Evolutionary conservation across 805 yeast genomes (phyloP).

Genomic region (Millerago galiae): DNA sequence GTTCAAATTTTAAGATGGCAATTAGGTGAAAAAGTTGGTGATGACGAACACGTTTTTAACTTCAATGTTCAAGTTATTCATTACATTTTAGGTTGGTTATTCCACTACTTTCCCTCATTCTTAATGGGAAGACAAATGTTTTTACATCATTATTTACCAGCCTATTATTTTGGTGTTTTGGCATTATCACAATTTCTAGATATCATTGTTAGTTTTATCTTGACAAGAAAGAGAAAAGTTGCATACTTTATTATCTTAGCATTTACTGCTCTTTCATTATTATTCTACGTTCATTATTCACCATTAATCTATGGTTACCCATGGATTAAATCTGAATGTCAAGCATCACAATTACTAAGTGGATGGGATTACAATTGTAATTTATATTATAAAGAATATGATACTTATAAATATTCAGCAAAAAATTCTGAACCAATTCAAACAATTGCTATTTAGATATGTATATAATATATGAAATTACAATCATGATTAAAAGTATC

Average conservation of each 20-base stretch:
- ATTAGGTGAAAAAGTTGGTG: constrained; percentile 42
- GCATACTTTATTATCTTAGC: constrained; percentile 40
- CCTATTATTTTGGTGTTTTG: constrained; percentile 80
- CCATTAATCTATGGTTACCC: constrained; percentile 72
- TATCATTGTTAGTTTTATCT: constrained; percentile 38
- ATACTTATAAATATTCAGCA: constrained; percentile 1
- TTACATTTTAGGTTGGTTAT: constrained; percentile 61
- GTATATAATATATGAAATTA: too few species aligned
- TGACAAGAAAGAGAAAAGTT: constrained; percentile 35
- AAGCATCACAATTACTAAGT: constrained; percentile 46
- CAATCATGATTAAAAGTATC: too few species aligned
- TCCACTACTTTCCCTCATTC: constrained; percentile 71
- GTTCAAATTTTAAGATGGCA: constrained; percentile 58
- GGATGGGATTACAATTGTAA: constrained; percentile 91
- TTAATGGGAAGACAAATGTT: constrained; percentile 91
- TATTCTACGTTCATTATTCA: constrained; percentile 54
- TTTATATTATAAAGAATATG: constrained; percentile 26
- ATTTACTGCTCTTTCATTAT: constrained; percentile 43
- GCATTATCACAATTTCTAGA: constrained; percentile 68
- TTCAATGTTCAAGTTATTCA: constrained; percentile 58
- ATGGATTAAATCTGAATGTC: constrained; percentile 73
- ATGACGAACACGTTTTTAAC: constrained; percentile 51
- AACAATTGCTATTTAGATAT: not conserved
- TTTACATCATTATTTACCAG: constrained; percentile 90
- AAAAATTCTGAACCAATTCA: not conserved